Conservation (phyloP, 495 filamentous ascomycete genomes). For the Podospora pseudocomata region DNA sequence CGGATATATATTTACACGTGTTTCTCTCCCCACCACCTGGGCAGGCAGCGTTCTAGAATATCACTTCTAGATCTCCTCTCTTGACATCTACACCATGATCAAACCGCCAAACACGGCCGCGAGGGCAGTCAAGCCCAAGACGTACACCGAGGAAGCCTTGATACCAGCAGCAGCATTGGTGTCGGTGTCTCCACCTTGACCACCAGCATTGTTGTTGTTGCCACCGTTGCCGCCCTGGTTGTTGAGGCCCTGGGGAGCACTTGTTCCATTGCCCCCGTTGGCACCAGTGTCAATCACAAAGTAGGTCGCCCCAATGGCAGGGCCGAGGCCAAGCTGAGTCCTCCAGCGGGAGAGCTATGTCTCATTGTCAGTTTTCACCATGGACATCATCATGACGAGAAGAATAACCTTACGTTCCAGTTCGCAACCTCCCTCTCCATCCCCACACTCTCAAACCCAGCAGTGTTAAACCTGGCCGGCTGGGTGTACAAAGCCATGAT, state of each 20-base stretch:
- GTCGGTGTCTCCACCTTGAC: neutral
- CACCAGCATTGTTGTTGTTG: slow-evolving; percentile 2
- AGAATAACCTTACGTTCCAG: slow-evolving; percentile 23
- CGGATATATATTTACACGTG: neutral
- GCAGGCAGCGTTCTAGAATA: too few species aligned
- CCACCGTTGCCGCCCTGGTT: neutral
- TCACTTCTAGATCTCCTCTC: neutral
- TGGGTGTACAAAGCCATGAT: slow-evolving; percentile 29
- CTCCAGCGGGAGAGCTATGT: neutral
- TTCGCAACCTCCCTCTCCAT: slow-evolving; percentile 22
- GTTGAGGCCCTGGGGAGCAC: neutral
- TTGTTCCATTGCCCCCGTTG: slow-evolving; percentile 16
- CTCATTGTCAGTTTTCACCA: neutral
- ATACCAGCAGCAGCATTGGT: neutral
- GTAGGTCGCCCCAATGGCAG: slow-evolving; percentile 29
- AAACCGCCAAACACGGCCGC: slow-evolving; percentile 1
- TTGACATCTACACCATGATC: slow-evolving; percentile 1
- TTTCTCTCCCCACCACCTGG: neutral
- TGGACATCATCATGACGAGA: neutral
- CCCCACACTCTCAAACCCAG: slow-evolving; percentile 23
- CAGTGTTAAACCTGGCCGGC: slow-evolving; percentile 22
- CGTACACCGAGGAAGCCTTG: neutral
- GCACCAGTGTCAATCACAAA: slow-evolving; percentile 24
- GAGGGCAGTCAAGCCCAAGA: neutral
- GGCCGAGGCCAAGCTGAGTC: slow-evolving; percentile 27